These are phyloP conservation scores for Apostasia shenzhenica DNA, from an alignment of 106 monocot species.

Conservation along the genomic window DNA sequence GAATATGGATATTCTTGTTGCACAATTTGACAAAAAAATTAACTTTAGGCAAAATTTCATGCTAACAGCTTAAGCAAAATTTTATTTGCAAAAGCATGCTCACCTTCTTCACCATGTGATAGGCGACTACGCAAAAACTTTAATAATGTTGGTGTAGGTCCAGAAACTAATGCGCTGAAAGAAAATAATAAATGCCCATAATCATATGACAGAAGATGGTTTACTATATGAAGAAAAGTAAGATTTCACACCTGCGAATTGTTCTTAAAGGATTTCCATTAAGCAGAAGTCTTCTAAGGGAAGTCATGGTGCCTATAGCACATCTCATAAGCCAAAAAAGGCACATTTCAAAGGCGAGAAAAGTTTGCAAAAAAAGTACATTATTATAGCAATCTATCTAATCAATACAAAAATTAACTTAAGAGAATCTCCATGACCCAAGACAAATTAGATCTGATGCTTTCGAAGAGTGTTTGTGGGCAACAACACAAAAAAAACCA, in stretches of 20 bases:
- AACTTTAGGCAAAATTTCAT: too few relatives aligned
- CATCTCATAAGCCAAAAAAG: background rate
- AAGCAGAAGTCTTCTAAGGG: constrained; percentile 85
- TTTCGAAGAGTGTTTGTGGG: too few relatives aligned
- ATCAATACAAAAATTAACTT: too few relatives aligned
- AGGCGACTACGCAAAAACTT: constrained; percentile 76
- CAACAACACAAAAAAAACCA: too few relatives aligned
- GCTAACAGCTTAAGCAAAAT: background rate
- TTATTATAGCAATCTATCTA: too few relatives aligned
- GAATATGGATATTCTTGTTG: too few relatives aligned
- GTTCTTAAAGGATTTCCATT: constrained; percentile 86
- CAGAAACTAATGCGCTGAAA: constrained; percentile 84
- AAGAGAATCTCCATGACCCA: too few relatives aligned
- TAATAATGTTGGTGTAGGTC: constrained; percentile 75
- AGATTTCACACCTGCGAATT: constrained; percentile 59
- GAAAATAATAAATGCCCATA: constrained; percentile 2
- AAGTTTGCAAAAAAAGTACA: too few relatives aligned
- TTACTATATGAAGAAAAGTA: background rate
- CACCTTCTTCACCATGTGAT: constrained; percentile 76
- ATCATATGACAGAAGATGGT: background rate
- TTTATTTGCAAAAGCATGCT: background rate
- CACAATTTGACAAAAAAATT: too few relatives aligned
- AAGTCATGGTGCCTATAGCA: constrained; percentile 76
- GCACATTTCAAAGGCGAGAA: background rate
- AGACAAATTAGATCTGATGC: too few relatives aligned